Base-by-base conservation (phyloP, 1,139 yeast species). In the Blastobotrys petasosporus region DNA sequence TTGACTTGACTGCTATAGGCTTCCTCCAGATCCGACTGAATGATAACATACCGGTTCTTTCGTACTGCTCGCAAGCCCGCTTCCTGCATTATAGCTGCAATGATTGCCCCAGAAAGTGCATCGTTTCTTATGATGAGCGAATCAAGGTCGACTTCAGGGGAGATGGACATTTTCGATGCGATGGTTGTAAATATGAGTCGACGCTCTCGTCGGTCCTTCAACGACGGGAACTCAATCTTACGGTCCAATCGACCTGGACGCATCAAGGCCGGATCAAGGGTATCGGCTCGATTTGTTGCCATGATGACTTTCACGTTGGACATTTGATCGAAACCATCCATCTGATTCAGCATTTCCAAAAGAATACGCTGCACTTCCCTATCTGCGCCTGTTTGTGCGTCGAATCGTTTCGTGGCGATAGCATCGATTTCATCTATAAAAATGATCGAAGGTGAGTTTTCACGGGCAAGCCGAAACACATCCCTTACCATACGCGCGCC, bases 401-500 rank as follows among this genome's bases (percentile, higher is more conserved):
- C 99, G 61, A 92, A 94, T 72, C 99, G 87, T 69, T 92, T 94
- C 33, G 98, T 92, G 43, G 98, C 99, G 67, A 94, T 94, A 35
- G 99, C 97, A 70, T 94, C 99, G 59, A 94, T 86, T 71, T 94
- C 99, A 73, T 94, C 99, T 60, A 92, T 92, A 67, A 92, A 92
- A 55, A 92, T 92, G 61, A 92, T 94, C 11, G 97, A 80, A 9
- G 99, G 99, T 0, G 97, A 80, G 69, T 94, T 92, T 64, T 94
- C 99, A 60, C 98, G 79, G 2, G 99, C 99, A 55, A 94, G 75
- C 62, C 97, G 76, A 72, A 94, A 94, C 39, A 92, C 97, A 65
- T 94, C 98, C 68, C 98, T 82, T 34, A 92, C 98, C 97, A 94
- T 92, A 71, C 99, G 80, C 50, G 98, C 97, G 59, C 99, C 98